These are phyloP conservation scores for Paraglomus occultum DNA, from an alignment of 192 early-diverging fungal genomes.

Conservation along the genomic window DNA sequence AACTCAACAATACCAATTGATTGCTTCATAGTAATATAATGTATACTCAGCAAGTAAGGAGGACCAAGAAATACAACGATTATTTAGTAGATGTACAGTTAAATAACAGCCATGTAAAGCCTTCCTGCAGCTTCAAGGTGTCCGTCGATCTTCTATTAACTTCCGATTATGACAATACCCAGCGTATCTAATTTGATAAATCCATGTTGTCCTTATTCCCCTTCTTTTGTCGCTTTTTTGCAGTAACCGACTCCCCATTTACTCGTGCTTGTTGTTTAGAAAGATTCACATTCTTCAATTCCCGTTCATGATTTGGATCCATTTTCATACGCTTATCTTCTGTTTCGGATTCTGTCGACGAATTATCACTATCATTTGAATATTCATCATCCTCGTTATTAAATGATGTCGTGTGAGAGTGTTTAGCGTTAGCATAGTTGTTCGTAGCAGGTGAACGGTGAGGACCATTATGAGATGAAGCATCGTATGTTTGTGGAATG, in stretches of 20 bases:
- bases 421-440: background rate
- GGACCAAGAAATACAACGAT: too few relatives aligned
- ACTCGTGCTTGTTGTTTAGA: background rate
- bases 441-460: background rate
- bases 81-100: too few relatives aligned
- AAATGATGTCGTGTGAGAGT: background rate
- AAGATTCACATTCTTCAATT: background rate
- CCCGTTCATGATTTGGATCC: background rate
- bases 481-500: background rate
- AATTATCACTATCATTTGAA: background rate
- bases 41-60: too few relatives aligned
- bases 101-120: too few relatives aligned
- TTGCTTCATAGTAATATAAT: too few relatives aligned
- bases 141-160: slow-evolving; percentile 38
- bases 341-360: slow-evolving; percentile 13
- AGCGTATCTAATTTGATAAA: background rate
- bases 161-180: background rate
- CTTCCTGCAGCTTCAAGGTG: slow-evolving; percentile 35
- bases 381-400: slow-evolving; percentile 13
- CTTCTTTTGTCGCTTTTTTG: background rate
- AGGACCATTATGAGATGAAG: background rate
- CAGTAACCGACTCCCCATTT: background rate
- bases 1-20: too few relatives aligned
- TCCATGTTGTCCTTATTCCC: background rate
- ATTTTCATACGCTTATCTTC: slow-evolving; percentile 23